A percentile compares a stretch with the other conserved stretches of the same genome.
phyloP scores from a whole-genome alignment of 257 asterid genomes.

The Avicennia marina region DNA sequence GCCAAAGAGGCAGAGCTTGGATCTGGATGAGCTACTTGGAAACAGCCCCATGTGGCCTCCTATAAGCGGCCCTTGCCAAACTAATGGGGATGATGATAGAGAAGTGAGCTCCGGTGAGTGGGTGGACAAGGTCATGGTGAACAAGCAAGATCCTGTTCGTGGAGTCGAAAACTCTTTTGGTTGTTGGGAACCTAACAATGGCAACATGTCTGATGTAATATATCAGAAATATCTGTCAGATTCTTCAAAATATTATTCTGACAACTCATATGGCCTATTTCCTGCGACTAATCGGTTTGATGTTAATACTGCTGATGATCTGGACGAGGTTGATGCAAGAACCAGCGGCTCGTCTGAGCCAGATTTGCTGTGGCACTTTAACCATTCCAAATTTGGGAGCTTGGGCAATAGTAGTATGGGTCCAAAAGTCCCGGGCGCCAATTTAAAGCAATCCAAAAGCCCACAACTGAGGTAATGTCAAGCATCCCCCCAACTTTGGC shows the following conservation, averaged over 20 bases:
- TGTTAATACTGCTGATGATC: slow-evolving; percentile 43
- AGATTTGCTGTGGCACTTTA: slow-evolving; percentile 82
- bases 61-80: slow-evolving; percentile 35
- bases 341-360: slow-evolving; percentile 90
- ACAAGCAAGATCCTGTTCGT: slow-evolving; percentile 46
- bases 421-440: slow-evolving; percentile 48
- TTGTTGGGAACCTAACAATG: slow-evolving; percentile 52
- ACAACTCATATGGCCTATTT: slow-evolving; percentile 35
- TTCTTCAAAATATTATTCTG: slow-evolving; percentile 41
- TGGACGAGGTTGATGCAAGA: slow-evolving; percentile 76
- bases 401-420: slow-evolving; percentile 38
- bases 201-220: slow-evolving; percentile 31
- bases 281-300: slow-evolving; percentile 47
- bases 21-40: slow-evolving; percentile 62
- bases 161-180: slow-evolving; percentile 27
- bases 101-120: slow-evolving; percentile 64
- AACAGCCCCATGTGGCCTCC: slow-evolving; percentile 73
- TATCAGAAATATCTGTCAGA: slow-evolving; percentile 56
- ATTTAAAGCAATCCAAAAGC: slow-evolving; percentile 44
- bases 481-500: slow-evolving; percentile 20
- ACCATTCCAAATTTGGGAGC: slow-evolving; percentile 53
- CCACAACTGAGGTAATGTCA: slow-evolving; percentile 64
- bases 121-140: slow-evolving; percentile 95
- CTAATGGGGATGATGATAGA: slow-evolving; percentile 42
- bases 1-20: slow-evolving; percentile 61